These are phyloP conservation scores for Ligustrum vulgare DNA, from an alignment of 257 asterid genomes.

Conservation along the genomic window DNA sequence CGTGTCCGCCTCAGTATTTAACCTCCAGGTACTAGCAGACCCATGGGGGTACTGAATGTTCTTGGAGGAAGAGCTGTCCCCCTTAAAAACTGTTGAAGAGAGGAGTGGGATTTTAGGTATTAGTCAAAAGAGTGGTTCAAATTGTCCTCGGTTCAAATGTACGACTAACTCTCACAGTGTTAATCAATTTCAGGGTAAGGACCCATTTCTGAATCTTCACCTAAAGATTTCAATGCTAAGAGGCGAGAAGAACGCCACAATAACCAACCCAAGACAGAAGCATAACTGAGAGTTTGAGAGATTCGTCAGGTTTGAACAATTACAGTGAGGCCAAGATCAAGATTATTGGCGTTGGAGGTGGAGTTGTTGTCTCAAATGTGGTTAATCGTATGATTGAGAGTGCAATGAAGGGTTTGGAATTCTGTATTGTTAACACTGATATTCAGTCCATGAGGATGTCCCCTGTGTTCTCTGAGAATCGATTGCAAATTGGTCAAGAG, in stretches of 20 bases:
- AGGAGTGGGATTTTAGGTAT: conserved; percentile 43
- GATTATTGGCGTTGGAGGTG: conserved; percentile 98
- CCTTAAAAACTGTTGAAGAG: conserved; percentile 51
- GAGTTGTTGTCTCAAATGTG: conserved; percentile 95
- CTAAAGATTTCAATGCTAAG: conserved; percentile 82
- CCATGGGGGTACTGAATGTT: conserved; percentile 45
- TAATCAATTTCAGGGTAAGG: conserved; percentile 56
- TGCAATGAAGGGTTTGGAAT: conserved; percentile 87
- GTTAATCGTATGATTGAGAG: conserved; percentile 97
- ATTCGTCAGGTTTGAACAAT: conserved; percentile 44
- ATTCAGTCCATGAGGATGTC: conserved; percentile 91
- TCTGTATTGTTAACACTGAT: conserved; percentile 95
- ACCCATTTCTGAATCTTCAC: conserved; percentile 73
- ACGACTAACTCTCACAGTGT: conserved; percentile 60
- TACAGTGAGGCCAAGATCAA: conserved; percentile 81
- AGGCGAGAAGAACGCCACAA: conserved; percentile 57
- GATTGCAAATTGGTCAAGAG: conserved; percentile 89
- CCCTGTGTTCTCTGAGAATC: conserved; percentile 62
- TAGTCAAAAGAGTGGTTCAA: conserved; percentile 35
- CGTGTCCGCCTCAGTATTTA: conserved; percentile 56
- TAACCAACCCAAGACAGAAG: conserved; percentile 45
- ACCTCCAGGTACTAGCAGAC: conserved; percentile 54
- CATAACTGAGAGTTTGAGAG: conserved; percentile 57
- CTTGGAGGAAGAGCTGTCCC: conserved; percentile 49
- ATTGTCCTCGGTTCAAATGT: conserved; percentile 49